These are phyloP conservation scores for Populus tremula DNA, from an alignment of 345 rosid species.

Conservation along the genomic window DNA sequence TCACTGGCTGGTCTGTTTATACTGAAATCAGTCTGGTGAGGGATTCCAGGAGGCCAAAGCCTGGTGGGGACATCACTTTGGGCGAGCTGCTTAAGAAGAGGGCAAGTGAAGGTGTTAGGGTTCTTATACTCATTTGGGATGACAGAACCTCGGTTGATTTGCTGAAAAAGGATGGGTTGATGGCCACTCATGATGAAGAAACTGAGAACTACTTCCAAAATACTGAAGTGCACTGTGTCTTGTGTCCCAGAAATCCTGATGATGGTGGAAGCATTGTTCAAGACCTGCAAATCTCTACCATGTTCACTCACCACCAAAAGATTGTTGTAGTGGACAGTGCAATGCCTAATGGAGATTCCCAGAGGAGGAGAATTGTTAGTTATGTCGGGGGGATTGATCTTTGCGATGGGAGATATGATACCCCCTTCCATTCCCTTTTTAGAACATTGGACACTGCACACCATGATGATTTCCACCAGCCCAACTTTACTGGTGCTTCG, in stretches of 20 bases:
- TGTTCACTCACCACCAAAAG: slow-evolving; percentile 99
- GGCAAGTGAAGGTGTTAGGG: slow-evolving; percentile 92
- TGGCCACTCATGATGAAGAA: slow-evolving; percentile 98
- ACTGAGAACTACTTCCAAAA: slow-evolving; percentile 60
- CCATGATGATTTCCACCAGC: slow-evolving; percentile 98
- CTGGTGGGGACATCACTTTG: slow-evolving; percentile 76
- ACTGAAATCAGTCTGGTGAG: slow-evolving; percentile 80
- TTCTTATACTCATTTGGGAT: slow-evolving; percentile 92
- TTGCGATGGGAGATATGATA: slow-evolving; percentile 94
- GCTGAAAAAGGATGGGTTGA: slow-evolving; percentile 82
- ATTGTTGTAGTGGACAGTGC: slow-evolving; percentile 83
- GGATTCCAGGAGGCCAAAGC: slow-evolving; percentile 89
- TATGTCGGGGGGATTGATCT: slow-evolving; percentile 97
- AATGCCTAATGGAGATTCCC: slow-evolving; percentile 60
- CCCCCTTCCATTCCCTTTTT: slow-evolving; percentile 90
- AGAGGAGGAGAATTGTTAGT: slow-evolving; percentile 80
- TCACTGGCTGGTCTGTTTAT: slow-evolving; percentile 98
- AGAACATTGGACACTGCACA: slow-evolving; percentile 92
- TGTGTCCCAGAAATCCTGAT: slow-evolving; percentile 96
- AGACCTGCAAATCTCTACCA: slow-evolving; percentile 76
- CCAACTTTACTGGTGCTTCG: slow-evolving; percentile 74
- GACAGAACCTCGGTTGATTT: slow-evolving; percentile 92
- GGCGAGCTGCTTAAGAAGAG: slow-evolving; percentile 90
- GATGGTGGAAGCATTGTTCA: slow-evolving; percentile 95
- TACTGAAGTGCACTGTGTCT: slow-evolving; percentile 77